A percentile compares a stretch with the other conserved stretches of the same genome.
Evolutionary conservation across 2,329 filamentous ascomycete genomes (phyloP).

Genomic region (Trichocomaceae sp.): DNA sequence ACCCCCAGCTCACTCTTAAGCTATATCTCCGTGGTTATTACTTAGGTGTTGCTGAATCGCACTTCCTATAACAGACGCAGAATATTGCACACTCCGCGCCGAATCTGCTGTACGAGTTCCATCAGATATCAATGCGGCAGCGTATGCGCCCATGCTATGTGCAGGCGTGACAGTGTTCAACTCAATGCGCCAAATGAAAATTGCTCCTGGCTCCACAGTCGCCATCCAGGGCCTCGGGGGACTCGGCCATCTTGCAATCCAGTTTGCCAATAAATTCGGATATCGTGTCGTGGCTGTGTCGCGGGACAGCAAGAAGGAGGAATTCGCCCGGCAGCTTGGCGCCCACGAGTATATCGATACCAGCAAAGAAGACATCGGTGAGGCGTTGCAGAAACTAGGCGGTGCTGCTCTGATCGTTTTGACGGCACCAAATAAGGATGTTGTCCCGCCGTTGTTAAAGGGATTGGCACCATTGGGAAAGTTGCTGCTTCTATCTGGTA

Average conservation of each 20-base stretch:
- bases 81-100: conserved; percentile 33
- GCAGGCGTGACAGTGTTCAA: conserved; percentile 41
- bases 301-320: conserved; percentile 22
- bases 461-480: conserved; percentile 21
- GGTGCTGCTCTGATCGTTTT: conserved; percentile 32
- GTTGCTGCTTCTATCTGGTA: conserved; percentile 9
- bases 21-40: neutral
- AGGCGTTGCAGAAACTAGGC: conserved; percentile 31
- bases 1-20: neutral
- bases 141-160: conserved; percentile 33
- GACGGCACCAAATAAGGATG: conserved; percentile 31
- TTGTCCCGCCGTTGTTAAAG: conserved; percentile 30
- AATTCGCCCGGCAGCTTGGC: conserved; percentile 42
- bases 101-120: conserved; percentile 44
- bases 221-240: conserved; percentile 66
- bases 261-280: conserved; percentile 63
- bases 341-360: conserved; percentile 58
- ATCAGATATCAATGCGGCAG: conserved; percentile 40
- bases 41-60: neutral
- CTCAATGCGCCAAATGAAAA: conserved; percentile 50
- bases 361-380: conserved; percentile 28
- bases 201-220: conserved; percentile 61
- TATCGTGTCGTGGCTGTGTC: conserved; percentile 45
- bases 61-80: conserved; percentile 22
- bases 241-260: conserved; percentile 61